Evolutionary conservation across 345 rosid species (phyloP), one percentile per base, ranked within the genome.

Genomic region (Gossypium turneri): DNA sequence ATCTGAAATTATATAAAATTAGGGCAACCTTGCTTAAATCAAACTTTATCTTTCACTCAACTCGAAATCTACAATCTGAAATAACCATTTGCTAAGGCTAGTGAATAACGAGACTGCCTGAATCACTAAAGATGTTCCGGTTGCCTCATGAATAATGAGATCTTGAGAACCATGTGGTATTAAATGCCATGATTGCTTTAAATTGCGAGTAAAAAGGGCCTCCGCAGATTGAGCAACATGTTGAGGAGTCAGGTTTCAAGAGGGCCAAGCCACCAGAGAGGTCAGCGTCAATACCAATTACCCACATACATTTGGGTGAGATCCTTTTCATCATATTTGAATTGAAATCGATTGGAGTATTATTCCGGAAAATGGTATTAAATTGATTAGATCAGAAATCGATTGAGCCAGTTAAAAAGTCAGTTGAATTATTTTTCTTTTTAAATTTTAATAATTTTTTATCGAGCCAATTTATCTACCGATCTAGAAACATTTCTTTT

Each of bases 201-300:
- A 12, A 22, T 61, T 5, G 66, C 12, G 7, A 17, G 47, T 4
- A 38, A 63, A 63, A 34, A 3, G 20, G 22, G 87, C 95, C 98
- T 88, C 85, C 63, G 92, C 94, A 73, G 88, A 81, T 34, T 34
- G 41, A 34, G 75, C 77, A 83, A 67, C 84, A 88, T 22, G 78
- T 67, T 34, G 41, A 34, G 17, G 83, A 82, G 45, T 84, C 82
- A 12, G 75, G n/a, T 78, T 80, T 91, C 82, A 91, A 76, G 65
- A 91, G 70, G 25, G 97, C 91, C 75, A 94, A 70, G 3, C 95
- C 94, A 65, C 97, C 98, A 9, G 92, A 90, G 72, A 85, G 60
- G 78, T 94, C 94, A 19, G 97, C 95, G 86, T 94, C 97, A 67
- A 94, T 52, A 55, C 97, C 97, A 41, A 92, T 45, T 73, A 86